Conservation (phyloP, 495 filamentous ascomycete species). For the Penicillium antarcticum region DNA sequence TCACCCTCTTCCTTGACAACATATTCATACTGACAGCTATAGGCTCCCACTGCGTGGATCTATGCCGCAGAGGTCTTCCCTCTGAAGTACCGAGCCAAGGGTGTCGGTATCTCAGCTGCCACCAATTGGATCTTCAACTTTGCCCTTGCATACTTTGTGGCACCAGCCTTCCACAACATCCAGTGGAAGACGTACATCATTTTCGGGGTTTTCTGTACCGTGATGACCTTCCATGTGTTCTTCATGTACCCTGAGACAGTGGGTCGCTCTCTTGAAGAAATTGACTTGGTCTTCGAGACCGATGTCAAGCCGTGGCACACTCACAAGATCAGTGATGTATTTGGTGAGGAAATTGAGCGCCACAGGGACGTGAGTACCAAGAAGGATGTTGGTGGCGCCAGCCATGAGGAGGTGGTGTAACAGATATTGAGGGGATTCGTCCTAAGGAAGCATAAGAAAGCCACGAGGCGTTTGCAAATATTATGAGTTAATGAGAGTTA, state of each 20-base stretch:
- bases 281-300: slow-evolving; percentile 43
- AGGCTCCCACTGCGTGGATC: slow-evolving; percentile 70
- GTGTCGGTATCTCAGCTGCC: slow-evolving; percentile 63
- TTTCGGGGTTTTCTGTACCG: slow-evolving; percentile 67
- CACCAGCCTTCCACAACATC: slow-evolving; percentile 69
- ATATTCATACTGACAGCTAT: slow-evolving; percentile 3
- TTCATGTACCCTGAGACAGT: slow-evolving; percentile 71
- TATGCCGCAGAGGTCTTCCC: slow-evolving; percentile 77
- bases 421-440: no score
- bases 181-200: slow-evolving; percentile 71
- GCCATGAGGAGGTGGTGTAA: slow-evolving; percentile 21
- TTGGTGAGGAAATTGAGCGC: slow-evolving; percentile 26
- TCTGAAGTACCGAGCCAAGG: slow-evolving; percentile 68
- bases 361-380: slow-evolving; percentile 6
- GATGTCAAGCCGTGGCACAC: slow-evolving; percentile 30
- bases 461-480: neutral
- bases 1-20: neutral
- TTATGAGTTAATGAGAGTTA: neutral
- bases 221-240: slow-evolving; percentile 61
- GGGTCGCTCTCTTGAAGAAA: slow-evolving; percentile 68
- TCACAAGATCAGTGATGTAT: slow-evolving; percentile 18
- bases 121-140: slow-evolving; percentile 80
- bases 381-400: slow-evolving; percentile 4
- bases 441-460: neutral
- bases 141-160: slow-evolving; percentile 66